These are phyloP conservation scores for Ogataea hybrid DNA, from an alignment of 1,139 yeast species.

Conservation along the genomic window DNA sequence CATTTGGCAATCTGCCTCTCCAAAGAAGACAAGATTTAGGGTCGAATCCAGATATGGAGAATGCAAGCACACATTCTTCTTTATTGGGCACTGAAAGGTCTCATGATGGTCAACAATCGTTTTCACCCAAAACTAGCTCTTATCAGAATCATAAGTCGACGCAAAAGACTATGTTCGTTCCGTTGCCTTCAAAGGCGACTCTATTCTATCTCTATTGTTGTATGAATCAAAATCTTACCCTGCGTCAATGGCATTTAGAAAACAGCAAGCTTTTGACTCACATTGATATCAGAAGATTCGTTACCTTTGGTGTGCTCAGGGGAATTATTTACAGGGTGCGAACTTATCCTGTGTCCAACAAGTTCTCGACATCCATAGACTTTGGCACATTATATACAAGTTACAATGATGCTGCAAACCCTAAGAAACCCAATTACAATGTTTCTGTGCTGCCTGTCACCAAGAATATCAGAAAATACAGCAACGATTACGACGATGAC, in stretches of 20 bases:
- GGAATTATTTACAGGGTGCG: slow-evolving; percentile 81
- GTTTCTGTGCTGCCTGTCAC: slow-evolving; percentile 22
- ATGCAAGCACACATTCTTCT: slow-evolving; percentile 18
- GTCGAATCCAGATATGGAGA: slow-evolving; percentile 22
- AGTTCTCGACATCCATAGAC: slow-evolving; percentile 36
- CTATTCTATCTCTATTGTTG: slow-evolving; percentile 77
- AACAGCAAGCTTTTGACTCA: slow-evolving; percentile 57
- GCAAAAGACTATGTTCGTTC: slow-evolving; percentile 10
- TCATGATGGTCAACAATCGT: slow-evolving; percentile 4
- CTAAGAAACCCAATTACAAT: slow-evolving; percentile 15
- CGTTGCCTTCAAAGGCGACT: slow-evolving; percentile 60
- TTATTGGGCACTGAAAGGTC: slow-evolving; percentile 13
- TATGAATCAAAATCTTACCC: slow-evolving; percentile 72
- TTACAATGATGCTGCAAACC: slow-evolving; percentile 3
- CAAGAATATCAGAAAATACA: slow-evolving; percentile 5
- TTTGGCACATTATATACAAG: slow-evolving; percentile 14
- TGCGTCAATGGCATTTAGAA: slow-evolving; percentile 77
- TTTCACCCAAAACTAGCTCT: slow-evolving; percentile 2
- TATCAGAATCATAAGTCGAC: slow-evolving; percentile 4
- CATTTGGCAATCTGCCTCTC: slow-evolving; percentile 25
- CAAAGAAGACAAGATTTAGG: slow-evolving; percentile 15
- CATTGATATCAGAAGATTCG: slow-evolving; percentile 79
- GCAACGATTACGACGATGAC: slow-evolving; percentile 11
- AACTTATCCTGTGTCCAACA: slow-evolving; percentile 63
- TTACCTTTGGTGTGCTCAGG: slow-evolving; percentile 81